phyloP scores from a whole-genome alignment of 2,329 filamentous ascomycete genomes.

The Fusarium coicis region DNA sequence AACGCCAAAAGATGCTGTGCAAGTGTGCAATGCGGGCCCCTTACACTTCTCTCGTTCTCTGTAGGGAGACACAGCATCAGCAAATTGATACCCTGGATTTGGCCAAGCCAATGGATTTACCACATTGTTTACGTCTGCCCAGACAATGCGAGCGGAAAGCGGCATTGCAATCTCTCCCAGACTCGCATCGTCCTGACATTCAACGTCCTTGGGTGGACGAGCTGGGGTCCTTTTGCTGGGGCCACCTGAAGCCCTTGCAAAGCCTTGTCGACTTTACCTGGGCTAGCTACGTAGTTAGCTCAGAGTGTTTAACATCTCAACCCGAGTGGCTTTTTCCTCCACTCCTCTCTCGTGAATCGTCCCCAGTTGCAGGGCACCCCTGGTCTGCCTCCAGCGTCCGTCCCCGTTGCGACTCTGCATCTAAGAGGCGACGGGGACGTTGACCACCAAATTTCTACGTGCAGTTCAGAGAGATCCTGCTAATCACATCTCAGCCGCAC shows the following conservation, averaged over 20 bases:
- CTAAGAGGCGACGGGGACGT: conserved; percentile 15
- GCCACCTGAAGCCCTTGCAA: conserved; percentile 25
- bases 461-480: conserved; percentile 15
- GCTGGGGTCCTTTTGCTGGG: conserved; percentile 14
- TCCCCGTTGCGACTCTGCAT: conserved; percentile 14
- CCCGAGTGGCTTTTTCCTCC: conserved; percentile 19
- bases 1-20: conserved; percentile 13
- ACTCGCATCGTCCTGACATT: conserved; percentile 3
- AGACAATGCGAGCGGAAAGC: conserved; percentile 28
- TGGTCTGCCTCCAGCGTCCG: conserved; percentile 4
- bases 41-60: background rate
- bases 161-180: conserved; percentile 18
- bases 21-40: background rate
- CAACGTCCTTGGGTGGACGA: conserved; percentile 1
- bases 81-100: conserved; percentile 3
- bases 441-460: conserved; percentile 18
- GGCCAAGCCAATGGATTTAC: conserved; percentile 4
- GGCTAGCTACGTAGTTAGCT: conserved; percentile 2
- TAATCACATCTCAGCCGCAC: conserved; percentile 42
- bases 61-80: background rate
- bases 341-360: conserved; percentile 14
- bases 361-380: conserved; percentile 16
- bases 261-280: conserved; percentile 21
- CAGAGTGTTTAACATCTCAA: background rate
- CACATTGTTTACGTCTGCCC: conserved; percentile 20